Percentiles rank a stretch among this genome's conserved stretches.
These are phyloP conservation scores for Claviceps sp. DNA, from an alignment of 2,329 filamentous ascomycete genomes.

Conservation along the genomic window DNA sequence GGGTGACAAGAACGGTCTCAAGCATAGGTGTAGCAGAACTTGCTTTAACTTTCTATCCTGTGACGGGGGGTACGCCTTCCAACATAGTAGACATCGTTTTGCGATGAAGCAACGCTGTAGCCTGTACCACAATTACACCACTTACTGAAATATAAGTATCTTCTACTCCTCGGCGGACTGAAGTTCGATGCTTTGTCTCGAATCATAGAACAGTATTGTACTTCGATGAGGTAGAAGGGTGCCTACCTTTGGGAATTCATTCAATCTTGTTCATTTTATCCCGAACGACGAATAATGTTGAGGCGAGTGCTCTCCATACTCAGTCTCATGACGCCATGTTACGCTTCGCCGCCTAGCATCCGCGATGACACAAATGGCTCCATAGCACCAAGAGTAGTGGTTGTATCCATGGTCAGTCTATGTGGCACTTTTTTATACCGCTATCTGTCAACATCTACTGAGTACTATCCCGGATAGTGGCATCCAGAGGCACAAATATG, in stretches of 20 bases:
- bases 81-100: neutral
- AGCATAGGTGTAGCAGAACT: neutral
- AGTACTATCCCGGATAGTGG: conserved; percentile 31
- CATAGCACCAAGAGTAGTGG: conserved; percentile 13
- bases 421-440: conserved; percentile 5
- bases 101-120: no score
- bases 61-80: no score
- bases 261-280: neutral
- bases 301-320: conserved; percentile 1
- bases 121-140: no score
- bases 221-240: no score
- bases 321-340: neutral
- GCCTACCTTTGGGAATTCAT: neutral
- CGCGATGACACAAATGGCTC: neutral
- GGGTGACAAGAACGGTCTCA: neutral
- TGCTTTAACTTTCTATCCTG: neutral
- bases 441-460: neutral
- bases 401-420: conserved; percentile 45
- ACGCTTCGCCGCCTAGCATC: neutral
- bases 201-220: no score
- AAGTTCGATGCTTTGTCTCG: no score
- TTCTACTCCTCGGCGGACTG: no score
- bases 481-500: conserved; percentile 47
- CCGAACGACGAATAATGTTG: neutral
- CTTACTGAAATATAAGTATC: no score